These are phyloP conservation scores for Citrus reticulata DNA, from an alignment of 345 rosid genomes.

Conservation along the genomic window DNA sequence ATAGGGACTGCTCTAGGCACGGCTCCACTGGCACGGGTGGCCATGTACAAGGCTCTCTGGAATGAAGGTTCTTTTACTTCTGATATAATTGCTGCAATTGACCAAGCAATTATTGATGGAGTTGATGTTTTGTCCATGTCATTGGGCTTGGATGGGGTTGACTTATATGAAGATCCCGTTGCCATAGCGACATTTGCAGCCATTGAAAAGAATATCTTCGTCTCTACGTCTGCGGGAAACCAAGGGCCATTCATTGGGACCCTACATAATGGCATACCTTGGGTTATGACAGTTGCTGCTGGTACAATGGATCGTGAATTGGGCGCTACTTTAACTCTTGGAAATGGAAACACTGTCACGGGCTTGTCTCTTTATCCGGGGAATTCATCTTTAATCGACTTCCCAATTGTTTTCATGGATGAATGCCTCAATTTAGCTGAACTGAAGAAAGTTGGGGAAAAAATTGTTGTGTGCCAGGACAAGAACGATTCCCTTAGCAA, in stretches of 20 bases:
- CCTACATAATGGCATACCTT: constrained; percentile 45
- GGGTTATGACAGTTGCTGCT: constrained; percentile 49
- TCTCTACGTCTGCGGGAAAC: constrained; percentile 49
- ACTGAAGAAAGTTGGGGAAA: constrained; percentile 19
- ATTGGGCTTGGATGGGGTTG: constrained; percentile 27
- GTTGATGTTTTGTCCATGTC: constrained; percentile 53
- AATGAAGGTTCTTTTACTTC: constrained; percentile 26
- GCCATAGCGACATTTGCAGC: constrained; percentile 57
- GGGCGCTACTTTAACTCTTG: constrained; percentile 26
- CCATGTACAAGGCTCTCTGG: constrained; percentile 52
- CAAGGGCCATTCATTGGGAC: constrained; percentile 24
- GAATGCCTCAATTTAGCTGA: constrained; percentile 23
- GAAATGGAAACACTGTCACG: constrained; percentile 11
- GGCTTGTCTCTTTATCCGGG: constrained; percentile 38
- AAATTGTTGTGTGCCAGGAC: constrained; percentile 48
- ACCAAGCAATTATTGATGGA: constrained; percentile 50
- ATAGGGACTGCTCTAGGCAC: constrained; percentile 38
- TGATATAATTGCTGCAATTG: constrained; percentile 47
- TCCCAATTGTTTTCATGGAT: constrained; percentile 38
- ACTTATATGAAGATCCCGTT: constrained; percentile 40
- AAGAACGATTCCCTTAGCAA: constrained; percentile 13
- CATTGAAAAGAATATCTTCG: constrained; percentile 41
- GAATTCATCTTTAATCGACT: constrained; percentile 7
- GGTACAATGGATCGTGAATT: constrained; percentile 42
- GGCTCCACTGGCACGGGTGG: constrained; percentile 45